A percentile compares a stretch with the other conserved stretches of the same genome.
Evolutionary conservation across 495 filamentous ascomycete genomes (phyloP).

Genomic region (Chlorociboria aeruginascens): DNA sequence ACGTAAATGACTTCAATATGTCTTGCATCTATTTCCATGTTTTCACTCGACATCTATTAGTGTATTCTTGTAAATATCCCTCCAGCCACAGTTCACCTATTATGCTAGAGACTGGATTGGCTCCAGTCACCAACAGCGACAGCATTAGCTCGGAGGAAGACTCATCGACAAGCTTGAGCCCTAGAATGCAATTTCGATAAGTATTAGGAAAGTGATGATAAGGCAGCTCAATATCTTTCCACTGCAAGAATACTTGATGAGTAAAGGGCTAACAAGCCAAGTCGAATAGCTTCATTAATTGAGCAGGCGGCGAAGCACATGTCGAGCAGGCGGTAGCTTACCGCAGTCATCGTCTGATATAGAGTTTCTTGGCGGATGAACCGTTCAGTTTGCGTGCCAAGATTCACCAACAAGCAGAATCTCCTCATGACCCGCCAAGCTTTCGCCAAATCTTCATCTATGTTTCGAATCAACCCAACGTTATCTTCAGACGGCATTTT

Average conservation of each 20-base stretch:
- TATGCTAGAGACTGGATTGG: too few relatives aligned
- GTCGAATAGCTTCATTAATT: slow-evolving; percentile 25
- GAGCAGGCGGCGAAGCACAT: slow-evolving; percentile 21
- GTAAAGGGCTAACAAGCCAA: slow-evolving; percentile 29
- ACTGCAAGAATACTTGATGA: slow-evolving; percentile 29
- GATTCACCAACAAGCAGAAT: slow-evolving; percentile 29
- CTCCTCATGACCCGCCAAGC: slow-evolving; percentile 23
- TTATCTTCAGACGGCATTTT: not conserved
- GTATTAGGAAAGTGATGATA: slow-evolving; percentile 17
- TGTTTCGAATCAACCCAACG: too few relatives aligned
- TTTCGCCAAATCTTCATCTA: slow-evolving; percentile 16
- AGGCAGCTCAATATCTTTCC: slow-evolving; percentile 18
- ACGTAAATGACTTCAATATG: too few relatives aligned
- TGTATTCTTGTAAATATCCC: too few relatives aligned
- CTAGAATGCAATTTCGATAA: slow-evolving; percentile 1
- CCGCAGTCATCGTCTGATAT: slow-evolving; percentile 26
- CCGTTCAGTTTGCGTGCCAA: slow-evolving; percentile 13
- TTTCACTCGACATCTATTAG: too few relatives aligned
- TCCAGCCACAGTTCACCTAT: too few relatives aligned
- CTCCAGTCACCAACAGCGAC: too few relatives aligned
- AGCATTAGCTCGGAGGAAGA: too few relatives aligned
- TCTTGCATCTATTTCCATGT: too few relatives aligned
- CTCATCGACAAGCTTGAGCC: not conserved
- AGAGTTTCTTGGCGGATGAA: slow-evolving; percentile 21
- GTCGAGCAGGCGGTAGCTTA: slow-evolving; percentile 31